Evolutionary conservation across 2,329 filamentous ascomycete genomes (phyloP), one percentile per base, ranked within the genome.

Genomic region (Fusarium sp.): DNA sequence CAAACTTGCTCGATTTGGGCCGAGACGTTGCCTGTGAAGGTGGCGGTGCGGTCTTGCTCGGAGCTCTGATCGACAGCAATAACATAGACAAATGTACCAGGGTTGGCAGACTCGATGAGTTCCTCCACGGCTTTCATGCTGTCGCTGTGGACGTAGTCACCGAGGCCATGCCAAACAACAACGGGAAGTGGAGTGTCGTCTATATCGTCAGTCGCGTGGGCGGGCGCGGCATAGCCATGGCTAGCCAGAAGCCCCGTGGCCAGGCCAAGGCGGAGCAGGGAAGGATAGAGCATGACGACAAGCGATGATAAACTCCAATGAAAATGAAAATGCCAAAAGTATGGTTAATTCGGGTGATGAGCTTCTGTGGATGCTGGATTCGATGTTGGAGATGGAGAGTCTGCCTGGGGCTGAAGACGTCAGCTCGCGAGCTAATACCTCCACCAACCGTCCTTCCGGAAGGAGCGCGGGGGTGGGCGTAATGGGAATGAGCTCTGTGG

Each of bases 11-110:
- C 88, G 68, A 98, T 82, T 84, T 98, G 96, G 59, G 88, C 86
- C 3, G 93, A 95, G 6, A 98, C 86, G 84, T 98, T 97, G 81
- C 97, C 97, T 79, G 97, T 90, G 87, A 98, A 99, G 73, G 94
- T 96, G 33, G 94, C 94, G 65, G 90, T 90, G 58, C 93, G 92
- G 87, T 99, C 97, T 75, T 86, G 86, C 71, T 84, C 86, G 62
- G 90, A 86, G 79, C 92, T 89, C 76, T 90, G 88, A 81, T 89
- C 91, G 20, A 98, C 86, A 15, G 90, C 90, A 80, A 98, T 90
- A 75, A 92, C 90, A 86, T 98, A 93, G 25, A 97, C 91, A 78
- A 94, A 92, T 17, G 95, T 98, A 69, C 94, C 95, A 0, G 95
- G 95, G 83, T 98, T 90, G 66, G 91, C 86, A 59, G 89, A 83